Conservation (phyloP, 192 early-diverging fungal species). For the Endogone sp. region DNA sequence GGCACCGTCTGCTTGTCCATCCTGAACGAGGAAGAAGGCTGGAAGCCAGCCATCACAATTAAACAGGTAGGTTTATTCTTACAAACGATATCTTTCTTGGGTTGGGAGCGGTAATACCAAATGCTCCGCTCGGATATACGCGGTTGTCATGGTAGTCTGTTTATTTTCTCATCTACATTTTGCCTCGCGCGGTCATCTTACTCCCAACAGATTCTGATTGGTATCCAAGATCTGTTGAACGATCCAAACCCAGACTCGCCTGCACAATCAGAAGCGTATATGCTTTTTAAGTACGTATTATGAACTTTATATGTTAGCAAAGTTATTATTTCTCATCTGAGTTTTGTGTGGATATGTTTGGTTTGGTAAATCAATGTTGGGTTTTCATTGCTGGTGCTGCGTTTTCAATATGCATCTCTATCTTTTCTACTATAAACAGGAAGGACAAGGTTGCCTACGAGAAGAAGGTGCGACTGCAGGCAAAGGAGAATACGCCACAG, state of each 20-base stretch:
- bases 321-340: too few species aligned
- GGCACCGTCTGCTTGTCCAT: slow-evolving; percentile 98
- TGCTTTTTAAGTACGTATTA: slow-evolving; percentile 62
- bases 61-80: slow-evolving; percentile 63
- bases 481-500: background rate
- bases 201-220: slow-evolving; percentile 72
- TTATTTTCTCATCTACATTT: background rate
- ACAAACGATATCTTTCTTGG: background rate
- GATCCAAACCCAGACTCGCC: slow-evolving; percentile 91
- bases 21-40: slow-evolving; percentile 91
- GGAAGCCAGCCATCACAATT: slow-evolving; percentile 93
- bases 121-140: too few species aligned
- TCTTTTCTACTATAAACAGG: background rate
- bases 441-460: slow-evolving; percentile 4
- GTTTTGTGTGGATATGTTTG: background rate
- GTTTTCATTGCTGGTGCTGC: background rate
- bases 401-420: background rate
- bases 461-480: background rate
- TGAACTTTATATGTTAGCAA: too few species aligned
- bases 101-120: too few species aligned
- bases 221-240: slow-evolving; percentile 87
- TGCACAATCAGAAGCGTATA: slow-evolving; percentile 81
- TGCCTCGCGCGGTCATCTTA: background rate
- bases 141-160: too few species aligned
- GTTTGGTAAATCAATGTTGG: too few species aligned